These are phyloP conservation scores for Schizopora paradoxa DNA, from an alignment of 1,284 basidiomycete genomes.

Conservation along the genomic window DNA sequence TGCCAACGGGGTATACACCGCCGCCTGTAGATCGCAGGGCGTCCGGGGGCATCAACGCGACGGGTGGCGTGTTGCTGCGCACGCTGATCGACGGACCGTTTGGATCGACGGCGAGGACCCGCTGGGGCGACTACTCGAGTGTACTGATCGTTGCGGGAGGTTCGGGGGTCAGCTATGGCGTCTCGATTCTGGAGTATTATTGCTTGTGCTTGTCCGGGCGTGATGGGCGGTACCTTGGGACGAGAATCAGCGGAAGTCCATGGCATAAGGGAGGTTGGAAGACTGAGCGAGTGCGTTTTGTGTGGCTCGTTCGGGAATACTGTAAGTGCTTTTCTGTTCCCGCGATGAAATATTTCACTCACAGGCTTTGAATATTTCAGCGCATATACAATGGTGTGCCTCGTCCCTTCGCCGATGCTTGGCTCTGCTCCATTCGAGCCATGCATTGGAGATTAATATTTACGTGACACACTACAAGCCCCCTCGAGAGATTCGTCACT, in stretches of 20 bases:
- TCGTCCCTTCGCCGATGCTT: constrained; percentile 63
- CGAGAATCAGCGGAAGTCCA: constrained; percentile 37
- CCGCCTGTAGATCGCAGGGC: too few species aligned
- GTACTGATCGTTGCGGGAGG: constrained; percentile 75
- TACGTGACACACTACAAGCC: constrained; percentile 63
- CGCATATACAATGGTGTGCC: constrained; percentile 83
- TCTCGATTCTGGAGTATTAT: constrained; percentile 68
- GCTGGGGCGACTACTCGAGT: constrained; percentile 62
- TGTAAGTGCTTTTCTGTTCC: constrained; percentile 42
- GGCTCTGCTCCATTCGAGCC: constrained; percentile 49
- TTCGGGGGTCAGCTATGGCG: constrained; percentile 74
- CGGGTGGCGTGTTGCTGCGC: constrained; percentile 53
- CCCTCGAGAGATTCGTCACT: constrained; percentile 11
- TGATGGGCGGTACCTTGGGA: constrained; percentile 42
- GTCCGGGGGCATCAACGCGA: constrained; percentile 1
- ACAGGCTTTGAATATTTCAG: constrained; percentile 30
- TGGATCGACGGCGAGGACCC: constrained; percentile 64
- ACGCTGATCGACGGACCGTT: constrained; percentile 74
- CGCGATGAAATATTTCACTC: constrained; percentile 18
- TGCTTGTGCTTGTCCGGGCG: constrained; percentile 57
- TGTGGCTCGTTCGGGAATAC: constrained; percentile 80
- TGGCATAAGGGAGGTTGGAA: constrained; percentile 40
- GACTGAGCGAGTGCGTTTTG: constrained; percentile 64
- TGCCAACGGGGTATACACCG: constrained; percentile 26
- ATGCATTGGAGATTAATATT: constrained; percentile 67